phyloP scores from a whole-genome alignment of 345 rosid species.

The Gossypium herbaceum region DNA sequence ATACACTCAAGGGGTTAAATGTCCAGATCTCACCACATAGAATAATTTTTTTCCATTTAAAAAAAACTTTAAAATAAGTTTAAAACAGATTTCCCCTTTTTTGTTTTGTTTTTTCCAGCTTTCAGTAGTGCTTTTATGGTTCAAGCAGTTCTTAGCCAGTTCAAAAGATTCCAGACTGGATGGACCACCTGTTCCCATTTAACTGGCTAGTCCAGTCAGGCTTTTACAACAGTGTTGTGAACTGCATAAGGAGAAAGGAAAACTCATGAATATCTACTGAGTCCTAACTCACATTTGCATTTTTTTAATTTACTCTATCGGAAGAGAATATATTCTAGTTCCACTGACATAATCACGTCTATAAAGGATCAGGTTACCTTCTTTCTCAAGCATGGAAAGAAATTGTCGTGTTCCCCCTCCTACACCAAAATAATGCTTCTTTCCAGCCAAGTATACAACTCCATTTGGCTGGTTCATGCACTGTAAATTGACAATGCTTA shows the following conservation, averaged over 20 bases:
- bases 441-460: slow-evolving; percentile 78
- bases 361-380: slow-evolving; percentile 44
- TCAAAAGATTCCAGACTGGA: too few relatives aligned
- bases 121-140: too few relatives aligned
- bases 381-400: slow-evolving; percentile 69
- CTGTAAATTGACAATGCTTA: slow-evolving; percentile 35
- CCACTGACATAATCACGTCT: not conserved
- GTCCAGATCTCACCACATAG: too few relatives aligned
- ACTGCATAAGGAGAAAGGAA: not conserved
- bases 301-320: not conserved
- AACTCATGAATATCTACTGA: not conserved
- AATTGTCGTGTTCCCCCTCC: slow-evolving; percentile 92
- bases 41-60: too few relatives aligned
- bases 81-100: too few relatives aligned
- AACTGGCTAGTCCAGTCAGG: too few relatives aligned
- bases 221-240: too few relatives aligned
- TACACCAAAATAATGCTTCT: slow-evolving; percentile 92
- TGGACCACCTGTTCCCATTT: too few relatives aligned
- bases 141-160: too few relatives aligned
- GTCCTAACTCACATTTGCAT: not conserved
- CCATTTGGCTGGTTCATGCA: slow-evolving; percentile 57
- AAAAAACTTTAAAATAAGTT: too few relatives aligned
- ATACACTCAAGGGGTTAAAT: too few relatives aligned
- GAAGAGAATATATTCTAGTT: not conserved
- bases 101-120: too few relatives aligned